Base-by-base conservation (phyloP, 2,329 filamentous ascomycete genomes). In the Tolypocladium inflatum region DNA sequence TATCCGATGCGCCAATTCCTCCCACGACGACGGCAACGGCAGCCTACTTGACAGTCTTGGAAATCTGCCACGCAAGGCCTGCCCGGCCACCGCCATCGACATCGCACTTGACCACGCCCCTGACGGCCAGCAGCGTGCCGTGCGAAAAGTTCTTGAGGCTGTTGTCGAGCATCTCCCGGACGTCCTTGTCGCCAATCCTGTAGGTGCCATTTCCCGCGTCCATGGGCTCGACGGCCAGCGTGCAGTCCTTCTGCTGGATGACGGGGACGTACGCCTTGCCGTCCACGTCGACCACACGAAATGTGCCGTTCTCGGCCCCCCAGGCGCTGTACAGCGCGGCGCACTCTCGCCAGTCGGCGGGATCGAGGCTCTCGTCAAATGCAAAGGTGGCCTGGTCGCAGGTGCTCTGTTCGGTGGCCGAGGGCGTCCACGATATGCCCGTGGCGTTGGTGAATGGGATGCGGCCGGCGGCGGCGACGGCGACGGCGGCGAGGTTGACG, bases 261-360 rank as follows among this genome's bases (percentile, higher is more conserved):
- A 70, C 57, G 35, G 66, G 61, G 50, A 67, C 60, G 26, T 63
- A 65, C 3, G 56, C 60, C 6, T 23, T 51, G 33, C 51, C 60
- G 33, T 63, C 35, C 33, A 57, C 59, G n/a, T 55, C 41, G 21
- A 57, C 58, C 55, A 72, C 56, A 54, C 54, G 57, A 51, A 72
- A 72, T 17, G 65, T 70, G n/a, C 70, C 70, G 45, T 70, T 72
- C 42, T 62, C 58, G 15, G 59, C 59, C 3, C 62, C 62, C 64
- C 69, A 71, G 2, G 61, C 58, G 54, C 68, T 71, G 58, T 66
- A 67, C 3, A 72, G 64, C 5, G 68, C 64, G 23, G 68, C 68
- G 42, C 70, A 72, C 55, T 66, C 62, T 19, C 62, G 61, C 64
- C 67, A 72, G 61, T 70, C 59, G 55, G 69, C 70, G 35, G 67